Evolutionary conservation across 1,284 basidiomycete genomes (phyloP).

Genomic region (Ustilago tritici): DNA sequence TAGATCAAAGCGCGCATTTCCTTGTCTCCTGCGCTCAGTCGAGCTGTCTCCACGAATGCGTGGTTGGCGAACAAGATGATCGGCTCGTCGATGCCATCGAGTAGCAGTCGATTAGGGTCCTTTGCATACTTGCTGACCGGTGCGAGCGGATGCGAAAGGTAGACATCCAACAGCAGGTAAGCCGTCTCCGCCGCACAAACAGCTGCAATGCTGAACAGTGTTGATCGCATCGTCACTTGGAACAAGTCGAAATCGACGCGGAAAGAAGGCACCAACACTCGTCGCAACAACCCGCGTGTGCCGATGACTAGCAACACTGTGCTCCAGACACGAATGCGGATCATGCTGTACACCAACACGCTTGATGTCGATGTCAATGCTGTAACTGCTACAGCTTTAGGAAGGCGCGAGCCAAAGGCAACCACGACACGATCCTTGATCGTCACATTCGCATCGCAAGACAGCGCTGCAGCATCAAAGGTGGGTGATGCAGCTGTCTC

Average conservation of each 20-base stretch:
- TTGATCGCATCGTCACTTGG: constrained; percentile 25
- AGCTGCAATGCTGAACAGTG: constrained; percentile 35
- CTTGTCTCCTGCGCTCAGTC: constrained; percentile 35
- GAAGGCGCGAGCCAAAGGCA: constrained; percentile 15
- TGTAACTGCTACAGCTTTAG: constrained; percentile 8
- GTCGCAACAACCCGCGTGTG: constrained; percentile 38
- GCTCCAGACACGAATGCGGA: constrained; percentile 53
- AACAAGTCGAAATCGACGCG: constrained; percentile 42
- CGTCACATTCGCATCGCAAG: constrained; percentile 10
- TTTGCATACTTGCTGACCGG: constrained; percentile 35
- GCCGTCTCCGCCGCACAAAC: constrained; percentile 45
- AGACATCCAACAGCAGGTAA: constrained; percentile 56
- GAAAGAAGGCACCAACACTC: constrained; percentile 58
- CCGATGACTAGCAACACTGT: constrained; percentile 47
- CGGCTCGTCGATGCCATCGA: constrained; percentile 53
- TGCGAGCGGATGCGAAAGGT: constrained; percentile 55
- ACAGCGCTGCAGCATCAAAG: constrained; percentile 27
- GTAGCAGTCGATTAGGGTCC: constrained; percentile 44
- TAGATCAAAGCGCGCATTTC: constrained; percentile 43
- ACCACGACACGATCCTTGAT: constrained; percentile 41
- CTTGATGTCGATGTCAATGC: constrained; percentile 26
- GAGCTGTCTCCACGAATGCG: constrained; percentile 49
- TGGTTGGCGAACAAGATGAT: constrained; percentile 55
- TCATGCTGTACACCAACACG: constrained; percentile 28
- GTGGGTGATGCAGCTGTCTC: constrained; percentile 26